phyloP scores from a whole-genome alignment of 768 basidiomycete genomes.

The Boletus sp. region DNA sequence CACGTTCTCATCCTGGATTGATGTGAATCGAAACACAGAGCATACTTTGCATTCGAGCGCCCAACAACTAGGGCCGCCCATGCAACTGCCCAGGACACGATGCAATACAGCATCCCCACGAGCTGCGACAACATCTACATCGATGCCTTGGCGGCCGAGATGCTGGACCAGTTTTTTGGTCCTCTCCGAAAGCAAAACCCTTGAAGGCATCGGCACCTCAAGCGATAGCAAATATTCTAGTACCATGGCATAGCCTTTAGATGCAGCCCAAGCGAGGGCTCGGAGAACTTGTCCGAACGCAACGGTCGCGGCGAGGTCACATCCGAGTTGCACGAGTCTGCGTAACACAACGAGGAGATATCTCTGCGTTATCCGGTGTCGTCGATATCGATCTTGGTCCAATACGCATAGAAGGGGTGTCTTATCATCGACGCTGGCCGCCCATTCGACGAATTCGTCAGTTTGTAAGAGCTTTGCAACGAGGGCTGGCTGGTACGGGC shows the following conservation, averaged over 20 bases:
- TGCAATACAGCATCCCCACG: constrained; percentile 28
- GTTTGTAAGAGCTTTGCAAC: neutral
- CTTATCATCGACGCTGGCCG: no score
- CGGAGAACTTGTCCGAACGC: neutral
- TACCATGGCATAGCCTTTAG: neutral
- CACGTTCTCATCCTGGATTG: neutral
- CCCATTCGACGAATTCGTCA: neutral
- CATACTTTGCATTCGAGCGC: neutral
- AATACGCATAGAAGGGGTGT: neutral
- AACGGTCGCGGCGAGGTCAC: neutral
- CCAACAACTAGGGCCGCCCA: neutral
- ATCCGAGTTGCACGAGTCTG: neutral
- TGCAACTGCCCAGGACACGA: neutral
- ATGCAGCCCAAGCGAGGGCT: neutral
- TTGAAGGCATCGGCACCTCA: neutral
- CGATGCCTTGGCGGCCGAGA: neutral
- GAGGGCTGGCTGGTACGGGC: neutral
- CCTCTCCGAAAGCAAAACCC: neutral
- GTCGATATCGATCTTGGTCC: neutral
- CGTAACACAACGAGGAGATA: neutral
- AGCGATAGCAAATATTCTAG: neutral
- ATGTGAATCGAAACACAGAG: neutral
- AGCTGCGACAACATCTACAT: neutral
- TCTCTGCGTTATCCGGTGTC: neutral
- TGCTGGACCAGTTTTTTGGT: neutral